A percentile compares a stretch with the other conserved stretches of the same genome.
Evolutionary conservation across 1,284 basidiomycete genomes (phyloP).

Genomic region (Tilletiaria anomala): DNA sequence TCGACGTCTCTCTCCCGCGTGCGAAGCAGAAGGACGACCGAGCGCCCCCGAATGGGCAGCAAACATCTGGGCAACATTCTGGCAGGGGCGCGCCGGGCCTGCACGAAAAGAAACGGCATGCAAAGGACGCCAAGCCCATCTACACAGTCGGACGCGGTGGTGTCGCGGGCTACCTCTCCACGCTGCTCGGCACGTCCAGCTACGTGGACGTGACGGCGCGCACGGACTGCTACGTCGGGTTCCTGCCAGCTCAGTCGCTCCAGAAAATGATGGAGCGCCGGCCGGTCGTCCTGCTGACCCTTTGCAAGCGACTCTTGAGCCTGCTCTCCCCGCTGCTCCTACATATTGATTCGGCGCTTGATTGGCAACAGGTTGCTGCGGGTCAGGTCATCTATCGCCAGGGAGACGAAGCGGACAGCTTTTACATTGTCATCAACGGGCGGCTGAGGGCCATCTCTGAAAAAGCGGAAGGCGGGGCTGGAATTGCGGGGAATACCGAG

Average conservation of each 20-base stretch:
- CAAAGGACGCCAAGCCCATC: slow-evolving; percentile 42
- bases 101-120: background rate
- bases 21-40: background rate
- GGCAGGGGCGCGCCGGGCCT: background rate
- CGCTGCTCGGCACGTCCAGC: slow-evolving; percentile 74
- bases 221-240: slow-evolving; percentile 92
- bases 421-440: slow-evolving; percentile 94
- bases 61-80: too few relatives aligned
- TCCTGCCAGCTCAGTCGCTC: slow-evolving; percentile 72
- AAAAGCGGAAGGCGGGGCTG: slow-evolving; percentile 47
- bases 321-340: slow-evolving; percentile 84
- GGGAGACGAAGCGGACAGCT: slow-evolving; percentile 75
- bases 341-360: slow-evolving; percentile 90
- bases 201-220: slow-evolving; percentile 94
- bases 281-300: slow-evolving; percentile 83
- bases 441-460: slow-evolving; percentile 66
- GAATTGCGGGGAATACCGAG: slow-evolving; percentile 70
- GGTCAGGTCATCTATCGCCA: slow-evolving; percentile 82
- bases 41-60: background rate
- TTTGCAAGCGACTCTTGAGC: slow-evolving; percentile 90
- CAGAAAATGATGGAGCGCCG: slow-evolving; percentile 80
- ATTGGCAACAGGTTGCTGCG: slow-evolving; percentile 94
- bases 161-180: slow-evolving; percentile 93
- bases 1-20: slow-evolving; percentile 71
- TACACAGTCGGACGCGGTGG: slow-evolving; percentile 86